These are phyloP conservation scores for Cladosporium phlei DNA, from an alignment of 2,329 filamentous ascomycete genomes.

Conservation along the genomic window DNA sequence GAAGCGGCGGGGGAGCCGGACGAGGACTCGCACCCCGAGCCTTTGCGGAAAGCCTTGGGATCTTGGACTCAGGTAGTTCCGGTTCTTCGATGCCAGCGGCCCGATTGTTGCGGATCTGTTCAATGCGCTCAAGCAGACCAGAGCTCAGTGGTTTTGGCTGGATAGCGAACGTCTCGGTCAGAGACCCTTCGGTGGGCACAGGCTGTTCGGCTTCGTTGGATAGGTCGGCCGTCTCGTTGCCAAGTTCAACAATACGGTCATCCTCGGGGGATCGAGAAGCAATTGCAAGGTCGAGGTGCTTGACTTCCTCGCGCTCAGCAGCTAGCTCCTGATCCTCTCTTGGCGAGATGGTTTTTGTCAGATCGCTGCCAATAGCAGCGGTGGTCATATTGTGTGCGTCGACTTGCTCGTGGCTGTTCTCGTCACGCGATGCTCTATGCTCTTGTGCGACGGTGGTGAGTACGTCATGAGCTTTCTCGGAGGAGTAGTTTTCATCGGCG, in stretches of 20 bases:
- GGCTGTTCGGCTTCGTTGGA: neutral
- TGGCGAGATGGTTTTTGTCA: constrained; percentile 24
- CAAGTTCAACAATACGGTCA: neutral
- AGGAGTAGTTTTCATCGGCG: constrained; percentile 43
- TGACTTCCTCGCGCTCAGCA: constrained; percentile 50
- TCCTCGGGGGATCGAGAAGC: constrained; percentile 31
- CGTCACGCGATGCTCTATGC: constrained; percentile 37
- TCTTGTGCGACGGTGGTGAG: constrained; percentile 63
- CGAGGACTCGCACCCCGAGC: constrained; percentile 33
- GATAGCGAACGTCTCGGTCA: constrained; percentile 26
- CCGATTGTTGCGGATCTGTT: constrained; percentile 33
- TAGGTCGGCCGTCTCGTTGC: neutral
- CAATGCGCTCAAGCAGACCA: constrained; percentile 34
- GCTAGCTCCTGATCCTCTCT: constrained; percentile 29
- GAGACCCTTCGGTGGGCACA: neutral
- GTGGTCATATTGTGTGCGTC: constrained; percentile 14
- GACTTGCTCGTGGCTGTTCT: constrained; percentile 16
- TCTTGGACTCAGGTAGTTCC: constrained; percentile 30
- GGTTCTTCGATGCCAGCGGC: constrained; percentile 18
- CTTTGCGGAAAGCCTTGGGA: constrained; percentile 30
- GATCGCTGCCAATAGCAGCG: constrained; percentile 15
- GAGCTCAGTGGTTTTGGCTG: constrained; percentile 33
- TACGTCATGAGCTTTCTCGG: constrained; percentile 60
- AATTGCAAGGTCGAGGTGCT: constrained; percentile 58
- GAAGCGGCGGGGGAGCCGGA: constrained; percentile 43